Conservation (phyloP, 805 yeast genomes). For the Ascoidea rubescens region DNA sequence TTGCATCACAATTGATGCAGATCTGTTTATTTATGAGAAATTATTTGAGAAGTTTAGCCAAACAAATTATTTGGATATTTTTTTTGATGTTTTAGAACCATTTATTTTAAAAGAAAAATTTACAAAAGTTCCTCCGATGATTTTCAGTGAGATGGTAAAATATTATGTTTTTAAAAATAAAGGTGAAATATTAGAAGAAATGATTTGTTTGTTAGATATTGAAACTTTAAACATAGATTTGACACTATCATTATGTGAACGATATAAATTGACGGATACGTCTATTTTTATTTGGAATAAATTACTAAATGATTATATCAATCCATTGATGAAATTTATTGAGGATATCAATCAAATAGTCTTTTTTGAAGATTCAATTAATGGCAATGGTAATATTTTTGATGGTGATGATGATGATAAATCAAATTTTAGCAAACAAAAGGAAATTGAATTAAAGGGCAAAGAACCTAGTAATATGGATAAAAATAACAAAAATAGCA, state of each 20-base stretch:
- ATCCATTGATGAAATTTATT: slow-evolving; percentile 52
- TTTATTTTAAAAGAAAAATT: slow-evolving; percentile 25
- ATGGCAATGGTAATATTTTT: not conserved
- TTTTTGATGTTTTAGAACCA: slow-evolving; percentile 27
- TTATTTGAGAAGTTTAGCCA: slow-evolving; percentile 31
- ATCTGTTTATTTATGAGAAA: slow-evolving; percentile 25
- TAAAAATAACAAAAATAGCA: no score
- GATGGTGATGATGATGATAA: not conserved
- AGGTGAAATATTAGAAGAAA: slow-evolving; percentile 43
- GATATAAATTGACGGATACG: slow-evolving; percentile 45
- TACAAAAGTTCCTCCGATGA: slow-evolving; percentile 26
- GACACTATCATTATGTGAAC: slow-evolving; percentile 47
- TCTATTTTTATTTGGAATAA: slow-evolving; percentile 59
- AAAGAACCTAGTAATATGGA: no score
- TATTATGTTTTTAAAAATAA: slow-evolving; percentile 20
- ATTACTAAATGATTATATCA: slow-evolving; percentile 51
- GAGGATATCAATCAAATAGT: slow-evolving; percentile 2
- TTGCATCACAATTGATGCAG: slow-evolving; percentile 22
- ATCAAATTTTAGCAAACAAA: slow-evolving; percentile 1
- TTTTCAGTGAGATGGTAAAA: slow-evolving; percentile 30
- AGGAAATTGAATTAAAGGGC: not conserved
- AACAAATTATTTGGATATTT: slow-evolving; percentile 10
- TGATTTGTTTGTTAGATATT: slow-evolving; percentile 58
- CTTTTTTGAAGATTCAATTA: no score
- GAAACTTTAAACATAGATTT: slow-evolving; percentile 63